phyloP scores from a whole-genome alignment of 2,329 filamentous ascomycete species.

The Dactylonectria estremocensis region DNA sequence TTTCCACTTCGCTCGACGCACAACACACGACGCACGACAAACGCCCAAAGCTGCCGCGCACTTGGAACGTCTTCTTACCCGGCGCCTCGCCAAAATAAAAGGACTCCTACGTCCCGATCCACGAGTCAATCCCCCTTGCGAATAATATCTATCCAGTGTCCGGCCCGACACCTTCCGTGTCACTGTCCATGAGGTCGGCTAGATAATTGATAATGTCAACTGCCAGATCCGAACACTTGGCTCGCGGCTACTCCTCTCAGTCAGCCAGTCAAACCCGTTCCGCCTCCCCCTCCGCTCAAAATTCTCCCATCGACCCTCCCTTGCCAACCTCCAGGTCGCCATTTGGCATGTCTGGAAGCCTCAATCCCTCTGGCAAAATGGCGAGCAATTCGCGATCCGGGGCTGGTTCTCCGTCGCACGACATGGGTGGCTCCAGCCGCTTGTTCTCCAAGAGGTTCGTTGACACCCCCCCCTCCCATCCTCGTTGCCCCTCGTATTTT shows the following conservation, averaged over 20 bases:
- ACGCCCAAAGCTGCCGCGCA: slow-evolving; percentile 19
- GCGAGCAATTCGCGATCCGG: slow-evolving; percentile 79
- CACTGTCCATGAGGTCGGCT: slow-evolving; percentile 64
- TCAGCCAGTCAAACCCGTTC: slow-evolving; percentile 79
- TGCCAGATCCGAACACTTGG: slow-evolving; percentile 88
- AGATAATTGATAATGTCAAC: slow-evolving; percentile 95
- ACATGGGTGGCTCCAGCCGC: slow-evolving; percentile 79
- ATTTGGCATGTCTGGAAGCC: slow-evolving; percentile 77
- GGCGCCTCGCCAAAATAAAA: slow-evolving; percentile 14
- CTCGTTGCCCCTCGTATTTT: not conserved
- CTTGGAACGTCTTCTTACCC: slow-evolving; percentile 10
- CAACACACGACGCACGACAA: not conserved
- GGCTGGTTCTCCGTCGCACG: slow-evolving; percentile 96
- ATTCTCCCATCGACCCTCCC: slow-evolving; percentile 83
- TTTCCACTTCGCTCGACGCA: slow-evolving; percentile 20
- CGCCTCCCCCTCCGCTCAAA: slow-evolving; percentile 83
- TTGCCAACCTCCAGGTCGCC: slow-evolving; percentile 77
- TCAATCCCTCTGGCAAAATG: slow-evolving; percentile 74
- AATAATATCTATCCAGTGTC: slow-evolving; percentile 49
- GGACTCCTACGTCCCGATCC: slow-evolving; percentile 27
- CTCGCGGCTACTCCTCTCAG: slow-evolving; percentile 84
- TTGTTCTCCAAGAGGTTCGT: slow-evolving; percentile 94
- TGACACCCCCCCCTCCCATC: slow-evolving; percentile 30
- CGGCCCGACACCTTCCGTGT: slow-evolving; percentile 46
- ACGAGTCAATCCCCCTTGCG: slow-evolving; percentile 31